These are phyloP conservation scores for Entonaema liquescens DNA, from an alignment of 495 filamentous ascomycete species.

Conservation along the genomic window DNA sequence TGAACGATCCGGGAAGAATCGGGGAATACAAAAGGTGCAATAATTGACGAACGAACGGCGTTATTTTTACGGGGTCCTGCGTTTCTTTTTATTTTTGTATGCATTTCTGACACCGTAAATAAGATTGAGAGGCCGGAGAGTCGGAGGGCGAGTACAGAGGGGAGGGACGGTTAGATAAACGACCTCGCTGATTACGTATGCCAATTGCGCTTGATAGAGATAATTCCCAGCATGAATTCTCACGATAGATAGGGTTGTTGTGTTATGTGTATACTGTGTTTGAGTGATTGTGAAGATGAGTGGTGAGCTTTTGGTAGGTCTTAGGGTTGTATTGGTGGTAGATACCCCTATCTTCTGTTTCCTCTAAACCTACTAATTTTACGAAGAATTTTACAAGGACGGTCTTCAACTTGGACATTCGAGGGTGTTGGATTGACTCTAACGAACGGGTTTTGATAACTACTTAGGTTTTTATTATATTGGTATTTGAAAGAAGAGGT, in stretches of 20 bases:
- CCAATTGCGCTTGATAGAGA: constrained; percentile 23
- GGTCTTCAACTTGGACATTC: neutral
- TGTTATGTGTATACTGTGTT: neutral
- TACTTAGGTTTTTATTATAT: neutral
- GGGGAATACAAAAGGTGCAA: constrained; percentile 28
- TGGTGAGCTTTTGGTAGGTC: neutral
- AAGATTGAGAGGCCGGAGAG: constrained; percentile 25
- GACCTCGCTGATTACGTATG: constrained; percentile 20
- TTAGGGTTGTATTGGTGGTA: neutral
- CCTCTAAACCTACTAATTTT: neutral
- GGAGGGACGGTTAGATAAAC: constrained; percentile 6
- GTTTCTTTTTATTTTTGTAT: constrained; percentile 1
- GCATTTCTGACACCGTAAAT: constrained; percentile 18
- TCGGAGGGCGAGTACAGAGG: constrained; percentile 1
- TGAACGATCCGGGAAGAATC: constrained; percentile 9
- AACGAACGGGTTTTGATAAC: no score
- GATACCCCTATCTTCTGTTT: neutral
- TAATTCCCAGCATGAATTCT: constrained; percentile 35
- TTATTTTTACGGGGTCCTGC: constrained; percentile 5
- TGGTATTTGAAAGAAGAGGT: neutral
- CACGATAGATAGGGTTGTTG: constrained; percentile 8
- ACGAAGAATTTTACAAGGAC: neutral
- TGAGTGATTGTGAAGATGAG: neutral
- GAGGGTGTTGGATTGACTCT: no score
- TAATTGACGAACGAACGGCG: constrained; percentile 21